phyloP scores from a whole-genome alignment of 2,329 filamentous ascomycete species.

The Sordariomycetes sp. region DNA sequence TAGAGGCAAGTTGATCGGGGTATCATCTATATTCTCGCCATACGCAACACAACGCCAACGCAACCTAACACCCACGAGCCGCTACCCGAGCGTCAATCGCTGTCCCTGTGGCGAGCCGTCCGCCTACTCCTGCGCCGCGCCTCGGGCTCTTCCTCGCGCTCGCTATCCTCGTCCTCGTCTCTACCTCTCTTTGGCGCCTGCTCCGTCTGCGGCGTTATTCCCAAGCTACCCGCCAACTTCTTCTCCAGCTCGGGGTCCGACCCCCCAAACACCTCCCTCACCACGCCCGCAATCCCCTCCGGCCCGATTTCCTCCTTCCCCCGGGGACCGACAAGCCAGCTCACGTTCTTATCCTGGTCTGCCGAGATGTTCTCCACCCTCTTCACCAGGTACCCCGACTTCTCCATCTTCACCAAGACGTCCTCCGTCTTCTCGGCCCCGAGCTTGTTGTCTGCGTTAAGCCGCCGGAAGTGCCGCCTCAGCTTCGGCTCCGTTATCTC shows the following conservation, averaged over 20 bases:
- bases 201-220: slow-evolving; percentile 22
- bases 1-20: not conserved
- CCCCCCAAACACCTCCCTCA: slow-evolving; percentile 45
- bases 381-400: slow-evolving; percentile 72
- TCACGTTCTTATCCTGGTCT: slow-evolving; percentile 62
- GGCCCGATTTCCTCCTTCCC: slow-evolving; percentile 75
- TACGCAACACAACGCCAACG: not conserved
- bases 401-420: slow-evolving; percentile 60
- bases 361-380: slow-evolving; percentile 47
- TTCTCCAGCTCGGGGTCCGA: slow-evolving; percentile 40
- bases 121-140: not conserved
- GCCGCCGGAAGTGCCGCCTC: slow-evolving; percentile 56
- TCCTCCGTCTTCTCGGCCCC: slow-evolving; percentile 65
- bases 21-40: not conserved
- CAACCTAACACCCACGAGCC: not conserved
- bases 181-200: slow-evolving; percentile 11
- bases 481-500: slow-evolving; percentile 67
- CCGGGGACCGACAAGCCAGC: slow-evolving; percentile 74
- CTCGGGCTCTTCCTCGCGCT: not conserved
- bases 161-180: slow-evolving; percentile 5
- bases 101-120: not conserved
- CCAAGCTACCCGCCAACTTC: slow-evolving; percentile 49
- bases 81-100: not conserved
- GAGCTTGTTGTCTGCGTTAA: slow-evolving; percentile 65
- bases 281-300: slow-evolving; percentile 60